Percentiles rank a stretch among this genome's conserved stretches.
Conservation (phyloP, 2,329 filamentous ascomycete species). For the Venturiaceae sp. region DNA sequence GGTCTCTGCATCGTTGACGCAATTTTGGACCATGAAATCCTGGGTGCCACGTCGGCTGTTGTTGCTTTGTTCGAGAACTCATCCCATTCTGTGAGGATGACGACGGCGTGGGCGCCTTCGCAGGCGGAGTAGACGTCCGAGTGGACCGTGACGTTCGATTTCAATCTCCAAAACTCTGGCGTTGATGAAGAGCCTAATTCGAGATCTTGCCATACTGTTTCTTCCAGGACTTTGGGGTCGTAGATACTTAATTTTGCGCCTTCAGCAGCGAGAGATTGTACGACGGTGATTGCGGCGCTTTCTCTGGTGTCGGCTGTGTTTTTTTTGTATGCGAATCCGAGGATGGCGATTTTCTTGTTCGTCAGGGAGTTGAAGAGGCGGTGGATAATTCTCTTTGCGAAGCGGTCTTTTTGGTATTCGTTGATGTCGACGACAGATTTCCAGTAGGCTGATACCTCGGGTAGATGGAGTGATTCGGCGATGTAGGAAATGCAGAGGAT, state of each 20-base stretch:
- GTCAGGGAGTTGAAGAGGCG: constrained; percentile 59
- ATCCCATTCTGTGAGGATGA: constrained; percentile 9
- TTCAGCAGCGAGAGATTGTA: constrained; percentile 56
- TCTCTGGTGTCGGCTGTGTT: constrained; percentile 67
- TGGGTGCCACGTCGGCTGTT: neutral
- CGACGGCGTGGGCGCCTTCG: constrained; percentile 1
- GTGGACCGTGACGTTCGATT: constrained; percentile 10
- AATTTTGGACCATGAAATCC: constrained; percentile 21
- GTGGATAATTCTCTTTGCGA: constrained; percentile 54
- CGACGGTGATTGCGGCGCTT: constrained; percentile 57
- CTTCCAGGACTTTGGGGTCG: constrained; percentile 38
- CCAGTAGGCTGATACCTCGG: constrained; percentile 68
- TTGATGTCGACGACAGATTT: constrained; percentile 64
- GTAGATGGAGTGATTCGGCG: constrained; percentile 56
- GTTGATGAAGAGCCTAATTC: neutral
- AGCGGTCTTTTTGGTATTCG: constrained; percentile 61
- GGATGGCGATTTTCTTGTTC: constrained; percentile 58
- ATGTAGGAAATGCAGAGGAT: constrained; percentile 66
- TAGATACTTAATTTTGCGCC: constrained; percentile 57
- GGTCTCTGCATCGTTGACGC: constrained; percentile 22
- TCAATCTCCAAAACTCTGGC: neutral
- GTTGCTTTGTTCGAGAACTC: constrained; percentile 6
- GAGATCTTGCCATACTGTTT: constrained; percentile 4
- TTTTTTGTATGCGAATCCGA: constrained; percentile 73
- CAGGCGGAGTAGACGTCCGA: constrained; percentile 9